phyloP scores from a whole-genome alignment of 164 flowering plant genomes.

The Magnolia kwangsiensis region DNA sequence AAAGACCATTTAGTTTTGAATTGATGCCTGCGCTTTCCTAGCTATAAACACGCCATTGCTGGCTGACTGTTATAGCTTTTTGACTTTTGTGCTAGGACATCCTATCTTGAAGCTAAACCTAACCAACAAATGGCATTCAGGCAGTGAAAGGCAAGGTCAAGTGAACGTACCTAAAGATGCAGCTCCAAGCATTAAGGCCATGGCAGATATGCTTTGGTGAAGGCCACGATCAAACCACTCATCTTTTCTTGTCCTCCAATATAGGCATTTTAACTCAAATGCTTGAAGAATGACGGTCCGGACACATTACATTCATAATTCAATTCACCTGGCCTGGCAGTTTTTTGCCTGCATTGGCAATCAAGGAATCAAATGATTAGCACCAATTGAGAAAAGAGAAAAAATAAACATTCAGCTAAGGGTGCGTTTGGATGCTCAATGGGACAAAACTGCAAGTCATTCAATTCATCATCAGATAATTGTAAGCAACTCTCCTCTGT shows the following conservation, averaged over 20 bases:
- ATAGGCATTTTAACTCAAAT: conserved; percentile 28
- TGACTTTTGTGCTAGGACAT: not conserved
- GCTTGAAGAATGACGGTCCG: conserved; percentile 68
- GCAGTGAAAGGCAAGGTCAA: not conserved
- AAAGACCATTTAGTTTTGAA: not conserved
- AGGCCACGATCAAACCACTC: not conserved
- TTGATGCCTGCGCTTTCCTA: not conserved
- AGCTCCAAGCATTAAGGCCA: not conserved
- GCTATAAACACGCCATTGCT: not conserved
- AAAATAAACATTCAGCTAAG: not conserved
- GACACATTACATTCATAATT: conserved; percentile 50
- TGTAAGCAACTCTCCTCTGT: too few relatives aligned
- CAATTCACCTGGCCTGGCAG: conserved; percentile 63
- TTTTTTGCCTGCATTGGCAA: conserved; percentile 50
- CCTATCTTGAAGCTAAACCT: not conserved
- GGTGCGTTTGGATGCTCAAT: too few relatives aligned
- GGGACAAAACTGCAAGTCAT: too few relatives aligned
- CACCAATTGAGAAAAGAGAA: not conserved
- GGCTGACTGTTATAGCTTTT: not conserved
- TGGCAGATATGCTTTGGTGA: not conserved
- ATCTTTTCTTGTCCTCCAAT: conserved; percentile 16
- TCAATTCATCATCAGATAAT: too few relatives aligned
- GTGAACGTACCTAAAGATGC: not conserved
- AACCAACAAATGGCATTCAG: not conserved
- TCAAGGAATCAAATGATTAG: conserved; percentile 14